Evolutionary conservation across 306 rosid species (phyloP).

Genomic region (Cicer judaicum): DNA sequence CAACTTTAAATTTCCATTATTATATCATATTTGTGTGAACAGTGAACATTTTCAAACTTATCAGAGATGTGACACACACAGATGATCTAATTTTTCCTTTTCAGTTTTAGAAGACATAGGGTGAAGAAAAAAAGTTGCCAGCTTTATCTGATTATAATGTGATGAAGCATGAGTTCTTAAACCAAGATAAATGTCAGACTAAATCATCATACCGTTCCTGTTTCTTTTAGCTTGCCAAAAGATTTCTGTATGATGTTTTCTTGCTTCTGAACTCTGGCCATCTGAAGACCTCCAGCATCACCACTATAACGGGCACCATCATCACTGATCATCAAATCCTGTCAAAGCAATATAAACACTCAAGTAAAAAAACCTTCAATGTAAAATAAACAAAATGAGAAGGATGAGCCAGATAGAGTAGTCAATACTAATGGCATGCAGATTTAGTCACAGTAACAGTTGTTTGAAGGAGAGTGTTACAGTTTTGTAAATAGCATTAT

Average conservation of each 20-base stretch:
- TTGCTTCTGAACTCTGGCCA: slow-evolving; percentile 67
- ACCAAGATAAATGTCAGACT: slow-evolving; percentile 11
- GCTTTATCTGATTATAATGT: slow-evolving; percentile 26
- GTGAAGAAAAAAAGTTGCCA: not conserved
- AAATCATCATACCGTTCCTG: slow-evolving; percentile 69
- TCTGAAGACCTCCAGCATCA: slow-evolving; percentile 52
- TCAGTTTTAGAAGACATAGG: slow-evolving; percentile 13
- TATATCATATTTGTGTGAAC: not conserved
- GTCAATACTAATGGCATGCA: slow-evolving; percentile 34
- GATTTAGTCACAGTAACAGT: slow-evolving; percentile 11
- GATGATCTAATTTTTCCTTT: slow-evolving; percentile 16
- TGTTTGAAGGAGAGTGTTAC: not conserved
- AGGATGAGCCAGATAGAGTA: not conserved
- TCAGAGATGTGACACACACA: slow-evolving; percentile 22
- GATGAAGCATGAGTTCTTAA: slow-evolving; percentile 29
- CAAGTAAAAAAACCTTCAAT: slow-evolving; percentile 20
- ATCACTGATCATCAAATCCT: slow-evolving; percentile 65
- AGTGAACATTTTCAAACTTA: slow-evolving; percentile 12
- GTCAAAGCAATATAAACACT: slow-evolving; percentile 41
- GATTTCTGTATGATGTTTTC: slow-evolving; percentile 75
- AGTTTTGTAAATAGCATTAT: not conserved
- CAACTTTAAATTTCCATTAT: slow-evolving; percentile 7
- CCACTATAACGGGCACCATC: slow-evolving; percentile 48
- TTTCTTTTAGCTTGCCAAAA: slow-evolving; percentile 75
- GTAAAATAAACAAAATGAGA: not conserved